Base-by-base conservation (phyloP, 2,329 filamentous ascomycete genomes). In the Knufia fluminis region DNA sequence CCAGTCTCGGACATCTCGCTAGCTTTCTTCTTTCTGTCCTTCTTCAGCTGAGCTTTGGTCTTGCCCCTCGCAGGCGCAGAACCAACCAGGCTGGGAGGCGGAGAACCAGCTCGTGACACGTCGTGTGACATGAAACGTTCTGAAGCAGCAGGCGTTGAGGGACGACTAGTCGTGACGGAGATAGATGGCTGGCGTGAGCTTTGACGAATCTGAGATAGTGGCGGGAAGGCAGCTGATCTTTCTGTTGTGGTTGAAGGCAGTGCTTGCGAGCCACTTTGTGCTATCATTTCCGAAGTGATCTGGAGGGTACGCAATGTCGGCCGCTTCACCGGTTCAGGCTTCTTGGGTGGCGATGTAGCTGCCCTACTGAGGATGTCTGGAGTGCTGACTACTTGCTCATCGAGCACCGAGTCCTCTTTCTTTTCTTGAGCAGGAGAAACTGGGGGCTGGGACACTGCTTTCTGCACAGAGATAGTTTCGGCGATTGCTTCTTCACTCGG, bases 1-100 rank as follows among this genome's bases (percentile, higher is more conserved):
- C 45, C 45, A n/a, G 45, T 28, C 45, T 72, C 71, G 61, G 71
- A 65, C 10, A 63, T 62, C 50, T 72, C 70, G 9, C 59, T 56
- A 1, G 64, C 64, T 35, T 71, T 66, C 56, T 76, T 71, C 51
- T 68, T 63, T 47, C 75, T 64, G 50, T 79, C 75, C 61, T 81
- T 83, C 64, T 80, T 81, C 42, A 71, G 68, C 57, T 82, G 78
- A 48, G 71, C 80, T 63, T 82, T 82, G 4, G 77, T 80, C 61
- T 80, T 76, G 45, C 73, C 67, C 44, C 77, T 70, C 3, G 80
- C 71, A 8, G 78, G 78, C 2, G 78, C 79, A 38, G 76, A 75
- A 4, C 79, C 78, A 20, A 82, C 74, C 52, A 74, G 75, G 23
- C 67, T 68, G 26, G 79, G 78, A 1, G 79, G 81, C 57, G 72